A percentile compares a stretch with the other conserved stretches of the same genome.
These are phyloP conservation scores for Dactylella cylindrospora DNA, from an alignment of 2,329 filamentous ascomycete species.

Conservation along the genomic window DNA sequence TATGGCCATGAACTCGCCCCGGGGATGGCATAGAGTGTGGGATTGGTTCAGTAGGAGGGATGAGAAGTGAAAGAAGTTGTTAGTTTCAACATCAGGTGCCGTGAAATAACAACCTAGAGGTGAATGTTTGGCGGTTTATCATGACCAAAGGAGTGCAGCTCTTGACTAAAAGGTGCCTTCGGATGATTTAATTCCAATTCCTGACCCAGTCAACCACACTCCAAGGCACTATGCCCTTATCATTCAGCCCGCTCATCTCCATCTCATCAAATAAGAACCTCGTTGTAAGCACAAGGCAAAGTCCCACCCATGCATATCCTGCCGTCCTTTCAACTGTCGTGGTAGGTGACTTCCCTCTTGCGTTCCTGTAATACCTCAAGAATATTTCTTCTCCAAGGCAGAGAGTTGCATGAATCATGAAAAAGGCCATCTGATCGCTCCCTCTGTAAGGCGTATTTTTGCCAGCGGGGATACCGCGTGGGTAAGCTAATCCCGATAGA, in stretches of 20 bases:
- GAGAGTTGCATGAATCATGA: not conserved
- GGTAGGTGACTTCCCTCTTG: not conserved
- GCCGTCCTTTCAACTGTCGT: not conserved
- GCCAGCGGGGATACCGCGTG: not conserved
- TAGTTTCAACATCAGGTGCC: too few relatives aligned
- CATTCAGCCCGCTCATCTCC: constrained; percentile 6
- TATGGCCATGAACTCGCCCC: too few relatives aligned
- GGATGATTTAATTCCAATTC: not conserved
- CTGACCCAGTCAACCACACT: not conserved
- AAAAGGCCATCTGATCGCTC: constrained; percentile 7
- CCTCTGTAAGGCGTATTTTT: constrained; percentile 9
- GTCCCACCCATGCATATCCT: constrained; percentile 4
- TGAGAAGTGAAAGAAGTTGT: too few relatives aligned
- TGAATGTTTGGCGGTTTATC: too few relatives aligned
- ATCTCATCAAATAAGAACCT: constrained; percentile 10
- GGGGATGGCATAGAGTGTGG: too few relatives aligned
- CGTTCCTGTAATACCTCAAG: not conserved
- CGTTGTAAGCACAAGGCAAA: not conserved
- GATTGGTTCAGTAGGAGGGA: too few relatives aligned
- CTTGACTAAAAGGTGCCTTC: too few relatives aligned
- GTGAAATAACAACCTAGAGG: too few relatives aligned
- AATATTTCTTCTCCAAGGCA: constrained; percentile 4
- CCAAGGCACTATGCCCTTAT: constrained; percentile 7
- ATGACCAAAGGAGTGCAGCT: too few relatives aligned
- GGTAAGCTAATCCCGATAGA: not conserved